Conservation (phyloP, 1,139 yeast genomes). For the Geotrichum bryndzae region DNA sequence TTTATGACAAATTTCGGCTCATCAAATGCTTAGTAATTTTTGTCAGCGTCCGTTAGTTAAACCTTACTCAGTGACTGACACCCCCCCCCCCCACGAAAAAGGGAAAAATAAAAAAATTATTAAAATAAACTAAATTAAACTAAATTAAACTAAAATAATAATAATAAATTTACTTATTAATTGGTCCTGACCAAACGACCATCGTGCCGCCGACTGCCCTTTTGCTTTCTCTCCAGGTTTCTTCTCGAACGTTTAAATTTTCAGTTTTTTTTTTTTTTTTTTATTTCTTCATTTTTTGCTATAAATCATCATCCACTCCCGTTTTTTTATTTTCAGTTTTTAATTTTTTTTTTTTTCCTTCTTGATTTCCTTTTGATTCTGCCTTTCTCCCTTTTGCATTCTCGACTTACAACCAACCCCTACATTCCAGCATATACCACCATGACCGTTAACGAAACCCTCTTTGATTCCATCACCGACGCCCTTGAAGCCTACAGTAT, state of each 20-base stretch:
- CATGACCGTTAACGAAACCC: slow-evolving; percentile 15
- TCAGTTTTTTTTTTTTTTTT: background rate
- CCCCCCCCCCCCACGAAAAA: background rate
- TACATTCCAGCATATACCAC: background rate
- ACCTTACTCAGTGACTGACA: background rate
- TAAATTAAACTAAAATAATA: background rate
- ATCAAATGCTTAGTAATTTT: background rate
- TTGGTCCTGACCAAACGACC: no score
- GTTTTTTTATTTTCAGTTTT: background rate
- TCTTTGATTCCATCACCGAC: slow-evolving; percentile 57
- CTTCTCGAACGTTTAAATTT: background rate
- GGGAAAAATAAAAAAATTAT: background rate
- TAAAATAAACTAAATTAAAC: background rate
- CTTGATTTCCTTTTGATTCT: background rate
- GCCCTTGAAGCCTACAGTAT: slow-evolving; percentile 69
- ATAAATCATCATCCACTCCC: background rate
- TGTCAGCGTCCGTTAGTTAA: background rate
- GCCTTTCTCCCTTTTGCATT: background rate
- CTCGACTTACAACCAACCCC: background rate
- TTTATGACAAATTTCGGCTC: background rate
- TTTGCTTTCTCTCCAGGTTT: background rate
- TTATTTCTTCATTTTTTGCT: background rate
- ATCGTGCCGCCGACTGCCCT: background rate
- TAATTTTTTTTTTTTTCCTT: background rate
- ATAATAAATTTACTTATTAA: background rate